Percentiles rank a stretch among this genome's conserved stretches.
Conservation (phyloP, 2,329 filamentous ascomycete species). For the Fusarium transvaalense region DNA sequence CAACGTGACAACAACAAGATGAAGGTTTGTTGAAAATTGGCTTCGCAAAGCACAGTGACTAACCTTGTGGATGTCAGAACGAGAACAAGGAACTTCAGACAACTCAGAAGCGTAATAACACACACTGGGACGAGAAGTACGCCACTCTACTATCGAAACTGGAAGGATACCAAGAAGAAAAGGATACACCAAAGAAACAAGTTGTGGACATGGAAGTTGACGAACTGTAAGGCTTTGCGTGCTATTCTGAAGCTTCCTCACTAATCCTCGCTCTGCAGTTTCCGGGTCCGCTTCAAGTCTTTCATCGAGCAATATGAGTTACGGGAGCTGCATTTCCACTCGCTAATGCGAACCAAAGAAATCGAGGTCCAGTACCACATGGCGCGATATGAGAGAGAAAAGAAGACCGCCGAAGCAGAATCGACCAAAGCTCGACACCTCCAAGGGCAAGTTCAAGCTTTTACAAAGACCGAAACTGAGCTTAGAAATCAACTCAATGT, state of each 20-base stretch:
- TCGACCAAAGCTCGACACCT: slow-evolving; percentile 83
- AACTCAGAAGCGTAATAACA: slow-evolving; percentile 83
- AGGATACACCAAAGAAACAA: slow-evolving; percentile 83
- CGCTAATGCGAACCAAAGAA: slow-evolving; percentile 92
- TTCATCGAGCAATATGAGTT: slow-evolving; percentile 97
- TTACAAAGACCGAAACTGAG: slow-evolving; percentile 95
- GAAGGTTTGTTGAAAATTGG: slow-evolving; percentile 72
- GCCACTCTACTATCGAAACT: slow-evolving; percentile 84
- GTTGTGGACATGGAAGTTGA: slow-evolving; percentile 89
- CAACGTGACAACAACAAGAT: slow-evolving; percentile 98
- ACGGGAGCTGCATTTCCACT: slow-evolving; percentile 93
- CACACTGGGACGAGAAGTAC: slow-evolving; percentile 87
- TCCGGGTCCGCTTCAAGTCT: slow-evolving; percentile 90
- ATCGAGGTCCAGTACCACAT: slow-evolving; percentile 94
- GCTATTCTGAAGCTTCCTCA: neutral
- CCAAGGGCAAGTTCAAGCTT: slow-evolving; percentile 91
- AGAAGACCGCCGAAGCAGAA: slow-evolving; percentile 88
- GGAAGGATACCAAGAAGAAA: slow-evolving; percentile 88
- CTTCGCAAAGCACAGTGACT: slow-evolving; percentile 33
- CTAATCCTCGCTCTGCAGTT: slow-evolving; percentile 62
- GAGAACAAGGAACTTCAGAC: slow-evolving; percentile 94
- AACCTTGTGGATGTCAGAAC: slow-evolving; percentile 65
- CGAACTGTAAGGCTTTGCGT: slow-evolving; percentile 74
- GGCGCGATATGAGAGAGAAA: slow-evolving; percentile 88
- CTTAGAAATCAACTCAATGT: slow-evolving; percentile 95